Percentiles rank a stretch among this genome's conserved stretches.
Conservation (phyloP, 768 basidiomycete species). For the Kwoniella europaea region DNA sequence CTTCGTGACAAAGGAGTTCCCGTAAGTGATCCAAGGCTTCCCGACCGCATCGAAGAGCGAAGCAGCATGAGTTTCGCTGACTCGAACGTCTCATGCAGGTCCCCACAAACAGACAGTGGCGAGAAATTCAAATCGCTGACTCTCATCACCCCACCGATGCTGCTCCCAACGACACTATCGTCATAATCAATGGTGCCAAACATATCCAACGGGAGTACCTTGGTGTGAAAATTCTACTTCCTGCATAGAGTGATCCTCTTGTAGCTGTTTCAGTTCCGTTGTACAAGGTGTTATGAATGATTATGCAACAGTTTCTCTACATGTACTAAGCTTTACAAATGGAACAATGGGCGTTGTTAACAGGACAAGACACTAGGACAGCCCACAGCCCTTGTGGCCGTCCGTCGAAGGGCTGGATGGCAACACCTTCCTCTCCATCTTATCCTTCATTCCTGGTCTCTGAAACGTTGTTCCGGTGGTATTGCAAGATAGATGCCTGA, state of each 20-base stretch:
- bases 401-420: no score
- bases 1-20: conserved; percentile 35
- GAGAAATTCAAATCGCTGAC: conserved; percentile 40
- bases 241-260: conserved; percentile 26
- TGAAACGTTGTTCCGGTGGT: no score
- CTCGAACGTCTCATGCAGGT: conserved; percentile 1
- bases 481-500: no score
- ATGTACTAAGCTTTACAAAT: no score
- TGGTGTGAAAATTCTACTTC: conserved; percentile 50
- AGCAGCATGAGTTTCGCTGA: neutral
- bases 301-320: no score
- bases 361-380: no score
- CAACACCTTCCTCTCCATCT: no score
- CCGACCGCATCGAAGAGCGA: neutral
- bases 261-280: neutral
- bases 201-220: conserved; percentile 42
- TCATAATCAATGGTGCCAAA: conserved; percentile 7
- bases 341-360: no score
- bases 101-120: conserved; percentile 40
- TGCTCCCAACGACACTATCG: conserved; percentile 17
- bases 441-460: no score
- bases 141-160: conserved; percentile 22
- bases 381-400: no score
- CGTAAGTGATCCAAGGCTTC: neutral
- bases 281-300: neutral